Evolutionary conservation across 345 rosid species (phyloP).

Genomic region (Pseudoturritis turrita): DNA sequence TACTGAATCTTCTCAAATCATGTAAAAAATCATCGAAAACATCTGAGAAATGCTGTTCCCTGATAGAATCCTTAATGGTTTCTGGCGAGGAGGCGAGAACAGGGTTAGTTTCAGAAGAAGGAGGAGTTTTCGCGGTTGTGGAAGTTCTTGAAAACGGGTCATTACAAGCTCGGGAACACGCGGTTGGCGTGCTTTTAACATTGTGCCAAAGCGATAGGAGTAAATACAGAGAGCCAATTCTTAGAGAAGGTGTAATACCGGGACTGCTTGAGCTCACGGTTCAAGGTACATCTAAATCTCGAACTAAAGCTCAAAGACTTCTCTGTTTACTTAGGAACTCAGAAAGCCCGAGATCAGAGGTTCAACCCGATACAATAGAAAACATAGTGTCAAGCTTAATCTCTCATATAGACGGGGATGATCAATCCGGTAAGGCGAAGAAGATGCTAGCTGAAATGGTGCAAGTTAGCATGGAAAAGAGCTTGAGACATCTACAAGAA

Average conservation of each 20-base stretch:
- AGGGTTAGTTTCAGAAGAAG: constrained; percentile 60
- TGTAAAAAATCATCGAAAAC: constrained; percentile 77
- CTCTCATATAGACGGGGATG: constrained; percentile 86
- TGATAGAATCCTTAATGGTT: constrained; percentile 68
- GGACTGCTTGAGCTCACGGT: constrained; percentile 96
- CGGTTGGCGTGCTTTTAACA: constrained; percentile 68
- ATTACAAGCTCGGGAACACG: constrained; percentile 78
- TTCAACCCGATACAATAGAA: constrained; percentile 76
- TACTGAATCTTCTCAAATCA: constrained; percentile 56
- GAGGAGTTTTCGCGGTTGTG: constrained; percentile 78
- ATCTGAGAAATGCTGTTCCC: constrained; percentile 80
- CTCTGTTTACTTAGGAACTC: constrained; percentile 70
- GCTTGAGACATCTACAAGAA: constrained; percentile 88
- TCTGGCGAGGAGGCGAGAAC: constrained; percentile 67
- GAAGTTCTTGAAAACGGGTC: constrained; percentile 91
- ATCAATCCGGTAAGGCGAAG: constrained; percentile 87
- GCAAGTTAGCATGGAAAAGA: constrained; percentile 97
- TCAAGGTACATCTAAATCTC: constrained; percentile 88
- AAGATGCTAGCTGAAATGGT: constrained; percentile 98
- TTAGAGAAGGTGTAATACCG: constrained; percentile 93
- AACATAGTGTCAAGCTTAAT: constrained; percentile 88
- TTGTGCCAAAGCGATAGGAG: constrained; percentile 84
- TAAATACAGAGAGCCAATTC: constrained; percentile 87
- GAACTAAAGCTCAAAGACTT: constrained; percentile 66
- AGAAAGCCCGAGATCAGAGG: constrained; percentile 64